Percentiles rank a stretch among this genome's conserved stretches.
Conservation (phyloP, 148 eudicot species). For the Vaccinium myrtillus region DNA sequence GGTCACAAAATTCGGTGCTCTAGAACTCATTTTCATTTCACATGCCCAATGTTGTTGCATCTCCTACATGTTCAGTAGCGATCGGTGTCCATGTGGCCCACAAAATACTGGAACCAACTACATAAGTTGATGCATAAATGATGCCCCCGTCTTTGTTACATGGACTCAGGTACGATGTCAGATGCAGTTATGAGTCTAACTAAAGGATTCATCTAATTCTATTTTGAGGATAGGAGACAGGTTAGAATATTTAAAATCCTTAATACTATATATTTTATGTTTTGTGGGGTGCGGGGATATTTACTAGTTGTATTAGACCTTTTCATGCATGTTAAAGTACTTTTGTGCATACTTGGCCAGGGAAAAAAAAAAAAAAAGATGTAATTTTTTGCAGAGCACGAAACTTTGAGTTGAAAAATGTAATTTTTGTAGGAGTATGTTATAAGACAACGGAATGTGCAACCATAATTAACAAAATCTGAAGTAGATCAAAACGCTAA, state of each 20-base stretch:
- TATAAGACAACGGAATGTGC: too few species aligned
- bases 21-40: not conserved
- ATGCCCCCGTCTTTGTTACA: not conserved
- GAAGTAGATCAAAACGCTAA: too few species aligned
- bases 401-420: not conserved
- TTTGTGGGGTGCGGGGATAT: not conserved
- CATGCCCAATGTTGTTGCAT: not conserved
- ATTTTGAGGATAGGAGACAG: too few species aligned
- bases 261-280: not conserved
- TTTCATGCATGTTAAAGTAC: not conserved
- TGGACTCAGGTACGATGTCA: not conserved
- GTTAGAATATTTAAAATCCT: not conserved
- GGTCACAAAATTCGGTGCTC: not conserved
- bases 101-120: not conserved
- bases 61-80: not conserved
- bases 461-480: too few species aligned
- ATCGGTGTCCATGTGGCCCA: not conserved
- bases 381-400: too few species aligned
- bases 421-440: too few species aligned
- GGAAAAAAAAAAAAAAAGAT: too few species aligned
- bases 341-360: not conserved
- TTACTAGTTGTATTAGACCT: not conserved
- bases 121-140: not conserved
- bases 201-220: not conserved
- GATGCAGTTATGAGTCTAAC: not conserved